Evolutionary conservation across 208 protist species (phyloP).

Genomic region (Leishmania mexicana): DNA sequence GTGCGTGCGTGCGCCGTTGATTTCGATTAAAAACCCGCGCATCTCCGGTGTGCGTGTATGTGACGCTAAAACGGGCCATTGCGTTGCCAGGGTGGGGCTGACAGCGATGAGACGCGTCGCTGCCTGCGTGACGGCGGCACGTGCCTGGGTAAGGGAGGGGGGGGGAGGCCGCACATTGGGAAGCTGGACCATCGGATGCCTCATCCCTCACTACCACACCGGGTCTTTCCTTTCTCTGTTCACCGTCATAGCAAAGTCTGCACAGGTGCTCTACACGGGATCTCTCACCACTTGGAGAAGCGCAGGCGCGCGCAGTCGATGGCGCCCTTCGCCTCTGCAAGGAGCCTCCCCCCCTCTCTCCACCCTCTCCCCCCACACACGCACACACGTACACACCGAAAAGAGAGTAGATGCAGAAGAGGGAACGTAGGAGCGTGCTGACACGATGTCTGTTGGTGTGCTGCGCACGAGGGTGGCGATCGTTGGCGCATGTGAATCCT

Average conservation of each 20-base stretch:
- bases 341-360: too few species aligned
- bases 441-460: neutral
- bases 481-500: neutral
- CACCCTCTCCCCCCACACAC: neutral
- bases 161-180: neutral
- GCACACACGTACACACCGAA: constrained; percentile 9
- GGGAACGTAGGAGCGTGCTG: neutral
- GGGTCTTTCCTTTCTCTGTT: neutral
- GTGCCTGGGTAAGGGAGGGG: neutral
- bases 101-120: neutral
- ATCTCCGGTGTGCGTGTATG: neutral
- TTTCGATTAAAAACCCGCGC: neutral
- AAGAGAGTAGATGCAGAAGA: neutral
- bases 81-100: neutral
- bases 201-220: neutral
- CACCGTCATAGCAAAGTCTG: neutral
- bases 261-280: neutral
- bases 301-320: neutral
- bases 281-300: neutral
- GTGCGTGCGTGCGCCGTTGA: neutral
- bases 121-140: neutral
- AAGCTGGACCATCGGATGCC: neutral
- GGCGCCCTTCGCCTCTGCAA: too few species aligned
- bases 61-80: neutral
- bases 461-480: neutral